Evolutionary conservation across 2,329 filamentous ascomycete genomes (phyloP), one percentile per base, ranked within the genome.

Genomic region (Pseudofabraea citricarpa): DNA sequence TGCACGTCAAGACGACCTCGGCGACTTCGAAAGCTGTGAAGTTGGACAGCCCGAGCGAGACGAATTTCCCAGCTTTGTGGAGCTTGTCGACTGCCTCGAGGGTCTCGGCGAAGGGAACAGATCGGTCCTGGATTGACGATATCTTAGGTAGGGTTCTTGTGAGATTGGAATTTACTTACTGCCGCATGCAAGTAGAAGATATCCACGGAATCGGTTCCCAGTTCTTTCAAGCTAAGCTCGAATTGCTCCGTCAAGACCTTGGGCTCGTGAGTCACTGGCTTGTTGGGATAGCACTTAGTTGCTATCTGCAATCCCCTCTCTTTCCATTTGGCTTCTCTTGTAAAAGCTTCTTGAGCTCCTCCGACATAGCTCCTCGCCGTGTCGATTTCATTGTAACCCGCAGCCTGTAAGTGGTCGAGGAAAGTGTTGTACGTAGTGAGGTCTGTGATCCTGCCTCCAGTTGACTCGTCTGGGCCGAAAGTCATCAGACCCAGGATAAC

Each of bases 401-500:
- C 75, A n/a, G 72, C 69, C 63, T 91, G 85, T 59, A 95, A 81
- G 51, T 83, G 73, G 60, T 91, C 84, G 27, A 95, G 78, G 33
- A 77, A 76, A 54, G 77, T 77, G 55, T 83, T 86, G 69, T 83
- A 89, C 33, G 85, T 83, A 45, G 79, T 63, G 2, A 73, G 23
- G 43, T 73, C 69, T 8, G 86, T 90, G 58, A 95, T 81, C 36
- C 88, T 81, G 35, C 84, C 87, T 26, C 86, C 87, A 10, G 65
- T 60, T 29, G 60, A 54, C 46, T 74, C 72, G 45, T 79, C 76
- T 2, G 86, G 80, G 22, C 85, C 86, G 69, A 89, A 90, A 59
- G 85, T 90, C 89, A 94, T 93, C 43, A 90, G 74, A 52, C 89
- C 88, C 29, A 95, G 80, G 71, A 95, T 88, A 56, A 89, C 72